Base-by-base conservation (phyloP, 2,329 filamentous ascomycete species). In the Fusarium sp. region DNA sequence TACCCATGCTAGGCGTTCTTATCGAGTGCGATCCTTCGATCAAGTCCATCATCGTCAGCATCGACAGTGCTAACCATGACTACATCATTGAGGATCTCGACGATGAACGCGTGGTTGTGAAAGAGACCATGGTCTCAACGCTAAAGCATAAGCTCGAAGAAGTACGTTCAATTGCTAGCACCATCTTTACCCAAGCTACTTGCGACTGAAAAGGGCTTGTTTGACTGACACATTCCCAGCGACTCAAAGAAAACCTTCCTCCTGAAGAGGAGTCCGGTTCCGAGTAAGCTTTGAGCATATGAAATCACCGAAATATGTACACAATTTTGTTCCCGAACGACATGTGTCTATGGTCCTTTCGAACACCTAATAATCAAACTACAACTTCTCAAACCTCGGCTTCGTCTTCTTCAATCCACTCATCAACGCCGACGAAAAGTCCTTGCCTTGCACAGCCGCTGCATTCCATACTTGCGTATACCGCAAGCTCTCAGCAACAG, bases 391-490 rank as follows among this genome's bases (percentile, higher is more conserved):
- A 84, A 97, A 98, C 23, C 85, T 93, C 18, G 94, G 92, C 79
- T 89, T 95, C 73, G 86, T 91, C 87, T 93, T 97, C 82, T 92
- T 87, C 71, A 97, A 80, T 14, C 92, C 93, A 42, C 93, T 93
- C 79, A 93, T 79, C 79, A 98, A 85, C 2, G 95, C 94, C 66
- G 87, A 84, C 78, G 89, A 84, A 46, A 97, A 87, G 84, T 98
- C 95, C 58, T 86, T 84, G 11, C 93, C 93, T 84, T 98, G 95
- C 76, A 97, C 79, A 78, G 93, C 93, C 5, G 90, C 92, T 75
- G 90, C 88, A 79, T 98, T 98, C 95, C 95, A 98, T 3, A 96
- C 87, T 16, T 89, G 87, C 8, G 95, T 97, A 81, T 97, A 98
- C 64, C 89, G 89, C 80, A 98, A 83, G 51, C 91, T 94, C 75